phyloP scores from a whole-genome alignment of 805 yeast genomes.

The Metschnikowia anglica region DNA sequence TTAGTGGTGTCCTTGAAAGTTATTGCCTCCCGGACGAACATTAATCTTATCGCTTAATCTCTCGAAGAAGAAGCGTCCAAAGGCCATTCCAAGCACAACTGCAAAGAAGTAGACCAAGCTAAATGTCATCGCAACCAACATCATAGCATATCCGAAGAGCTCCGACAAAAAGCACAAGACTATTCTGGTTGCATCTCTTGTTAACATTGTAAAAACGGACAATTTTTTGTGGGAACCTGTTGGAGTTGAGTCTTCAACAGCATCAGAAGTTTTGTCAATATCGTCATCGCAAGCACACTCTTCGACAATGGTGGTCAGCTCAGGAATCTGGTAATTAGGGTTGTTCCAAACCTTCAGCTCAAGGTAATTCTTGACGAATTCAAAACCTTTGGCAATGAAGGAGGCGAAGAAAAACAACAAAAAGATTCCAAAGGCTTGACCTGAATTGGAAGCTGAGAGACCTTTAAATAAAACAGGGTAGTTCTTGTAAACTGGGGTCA shows the following conservation, averaged over 20 bases:
- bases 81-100: conserved; percentile 63
- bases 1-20: conserved; percentile 16
- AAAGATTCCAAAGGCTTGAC: conserved; percentile 73
- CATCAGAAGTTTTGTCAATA: conserved; percentile 6
- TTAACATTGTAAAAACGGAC: conserved; percentile 19
- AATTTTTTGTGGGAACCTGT: conserved; percentile 6
- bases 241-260: conserved; percentile 9
- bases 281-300: conserved; percentile 23
- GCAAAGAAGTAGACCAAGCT: conserved; percentile 70
- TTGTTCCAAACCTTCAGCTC: conserved; percentile 66
- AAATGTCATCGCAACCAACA: conserved; percentile 78
- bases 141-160: conserved; percentile 65
- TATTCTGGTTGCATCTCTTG: conserved; percentile 57
- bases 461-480: conserved; percentile 65
- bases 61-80: conserved; percentile 70
- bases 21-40: conserved; percentile 31
- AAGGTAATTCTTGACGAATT: conserved; percentile 58
- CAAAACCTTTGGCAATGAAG: conserved; percentile 57
- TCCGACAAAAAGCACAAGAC: conserved; percentile 59
- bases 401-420: conserved; percentile 57
- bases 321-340: conserved; percentile 26
- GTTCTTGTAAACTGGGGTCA: conserved; percentile 49
- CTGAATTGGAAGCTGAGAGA: conserved; percentile 53
- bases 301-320: conserved; percentile 19
- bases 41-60: conserved; percentile 46